These are phyloP conservation scores for Neopestalotiopsis sp. DNA, from an alignment of 2,329 filamentous ascomycete genomes.

Conservation along the genomic window DNA sequence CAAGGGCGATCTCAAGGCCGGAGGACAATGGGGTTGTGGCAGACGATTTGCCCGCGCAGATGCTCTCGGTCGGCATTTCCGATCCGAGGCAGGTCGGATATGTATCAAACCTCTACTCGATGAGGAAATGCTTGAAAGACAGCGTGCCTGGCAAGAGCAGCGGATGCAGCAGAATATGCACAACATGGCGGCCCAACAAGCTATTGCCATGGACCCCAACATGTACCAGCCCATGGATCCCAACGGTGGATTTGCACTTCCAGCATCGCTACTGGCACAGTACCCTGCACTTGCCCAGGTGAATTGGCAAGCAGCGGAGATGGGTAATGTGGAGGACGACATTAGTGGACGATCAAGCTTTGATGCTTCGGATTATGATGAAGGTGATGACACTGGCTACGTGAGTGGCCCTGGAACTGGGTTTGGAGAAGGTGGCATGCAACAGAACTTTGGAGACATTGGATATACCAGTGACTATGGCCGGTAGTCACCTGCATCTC, in stretches of 20 bases:
- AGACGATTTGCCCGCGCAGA: constrained; percentile 93
- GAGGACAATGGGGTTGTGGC: constrained; percentile 89
- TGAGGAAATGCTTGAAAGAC: constrained; percentile 85
- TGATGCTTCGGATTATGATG: constrained; percentile 79
- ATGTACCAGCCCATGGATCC: constrained; percentile 64
- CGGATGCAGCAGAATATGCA: constrained; percentile 65
- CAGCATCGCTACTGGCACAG: constrained; percentile 85
- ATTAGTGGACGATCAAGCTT: constrained; percentile 81
- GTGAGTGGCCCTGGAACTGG: constrained; percentile 66
- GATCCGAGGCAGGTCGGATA: constrained; percentile 91
- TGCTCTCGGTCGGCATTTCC: constrained; percentile 91
- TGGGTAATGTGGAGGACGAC: constrained; percentile 78
- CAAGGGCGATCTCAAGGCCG: constrained; percentile 84
- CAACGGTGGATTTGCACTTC: constrained; percentile 71
- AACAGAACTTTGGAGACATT: constrained; percentile 59
- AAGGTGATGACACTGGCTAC: constrained; percentile 73
- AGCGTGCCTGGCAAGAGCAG: constrained; percentile 76
- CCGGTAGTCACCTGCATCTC: constrained; percentile 33
- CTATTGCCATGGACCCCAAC: constrained; percentile 50
- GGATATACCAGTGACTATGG: constrained; percentile 60
- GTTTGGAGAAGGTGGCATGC: constrained; percentile 61
- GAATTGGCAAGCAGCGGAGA: constrained; percentile 73
- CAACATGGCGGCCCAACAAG: constrained; percentile 58
- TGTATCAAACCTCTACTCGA: constrained; percentile 98
- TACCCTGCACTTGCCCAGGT: constrained; percentile 92